These are phyloP conservation scores for Xylariaceae sp. DNA, from an alignment of 2,329 filamentous ascomycete genomes.

Conservation along the genomic window DNA sequence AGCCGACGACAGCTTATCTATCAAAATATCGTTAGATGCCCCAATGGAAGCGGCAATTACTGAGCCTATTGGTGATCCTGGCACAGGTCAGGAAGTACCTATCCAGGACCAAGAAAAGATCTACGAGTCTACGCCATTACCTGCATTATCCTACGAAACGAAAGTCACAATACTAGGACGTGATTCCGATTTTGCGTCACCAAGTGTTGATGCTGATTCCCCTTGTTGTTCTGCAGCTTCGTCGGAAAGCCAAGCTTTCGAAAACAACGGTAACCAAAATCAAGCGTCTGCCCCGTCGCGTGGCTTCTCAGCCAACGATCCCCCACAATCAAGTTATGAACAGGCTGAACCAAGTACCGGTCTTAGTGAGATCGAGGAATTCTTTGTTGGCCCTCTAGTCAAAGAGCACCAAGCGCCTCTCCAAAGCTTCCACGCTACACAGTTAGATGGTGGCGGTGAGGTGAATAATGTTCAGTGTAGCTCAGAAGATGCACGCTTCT, in stretches of 20 bases:
- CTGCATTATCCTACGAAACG: slow-evolving; percentile 49
- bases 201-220: slow-evolving; percentile 20
- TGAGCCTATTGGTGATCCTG: slow-evolving; percentile 35
- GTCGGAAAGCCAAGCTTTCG: slow-evolving; percentile 16
- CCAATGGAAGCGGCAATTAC: slow-evolving; percentile 31
- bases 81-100: slow-evolving; percentile 36
- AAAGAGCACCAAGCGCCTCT: slow-evolving; percentile 31
- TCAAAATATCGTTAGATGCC: slow-evolving; percentile 50
- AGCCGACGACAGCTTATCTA: slow-evolving; percentile 47
- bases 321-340: slow-evolving; percentile 28
- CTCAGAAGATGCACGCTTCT: slow-evolving; percentile 35
- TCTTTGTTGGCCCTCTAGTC: slow-evolving; percentile 39
- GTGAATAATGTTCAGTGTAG: slow-evolving; percentile 24
- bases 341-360: slow-evolving; percentile 31
- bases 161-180: slow-evolving; percentile 58
- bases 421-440: slow-evolving; percentile 24
- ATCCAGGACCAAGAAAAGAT: slow-evolving; percentile 44
- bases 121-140: slow-evolving; percentile 50
- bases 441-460: slow-evolving; percentile 22
- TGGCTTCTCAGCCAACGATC: not conserved
- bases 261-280: slow-evolving; percentile 18
- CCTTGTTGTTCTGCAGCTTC: not conserved
- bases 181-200: slow-evolving; percentile 46
- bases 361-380: slow-evolving; percentile 41
- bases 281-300: slow-evolving; percentile 15